Percentiles rank a stretch among this genome's conserved stretches.
phyloP scores from a whole-genome alignment of 23 red algal species.

The Agarophyton chilense region DNA sequence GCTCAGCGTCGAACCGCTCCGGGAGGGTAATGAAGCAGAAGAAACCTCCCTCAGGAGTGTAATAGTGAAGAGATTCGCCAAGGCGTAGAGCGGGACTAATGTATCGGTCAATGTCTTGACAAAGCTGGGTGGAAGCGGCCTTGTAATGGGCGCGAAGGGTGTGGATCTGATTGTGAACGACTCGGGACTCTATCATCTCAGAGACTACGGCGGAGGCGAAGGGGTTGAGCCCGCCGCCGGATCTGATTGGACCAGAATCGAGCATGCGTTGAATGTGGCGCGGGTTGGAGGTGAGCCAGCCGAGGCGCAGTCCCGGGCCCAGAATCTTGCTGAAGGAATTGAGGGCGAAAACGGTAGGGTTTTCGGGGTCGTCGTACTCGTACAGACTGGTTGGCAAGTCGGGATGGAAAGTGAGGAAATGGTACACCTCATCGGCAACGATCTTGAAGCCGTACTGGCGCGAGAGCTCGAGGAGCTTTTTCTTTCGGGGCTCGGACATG shows the following conservation, averaged over 20 bases:
- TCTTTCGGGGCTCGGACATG: slow-evolving; percentile 68
- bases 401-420: slow-evolving; percentile 57
- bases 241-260: slow-evolving; percentile 54
- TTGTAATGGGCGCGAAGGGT: slow-evolving; percentile 54
- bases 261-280: slow-evolving; percentile 59
- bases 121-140: slow-evolving; percentile 9
- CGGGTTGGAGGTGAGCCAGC: slow-evolving; percentile 73
- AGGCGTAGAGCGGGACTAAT: slow-evolving; percentile 32
- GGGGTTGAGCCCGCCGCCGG: slow-evolving; percentile 84
- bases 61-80: slow-evolving; percentile 21
- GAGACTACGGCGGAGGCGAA: slow-evolving; percentile 73
- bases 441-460: slow-evolving; percentile 86
- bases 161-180: slow-evolving; percentile 41
- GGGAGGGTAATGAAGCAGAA: slow-evolving; percentile 78
- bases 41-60: slow-evolving; percentile 74
- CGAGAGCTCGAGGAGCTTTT: slow-evolving; percentile 68
- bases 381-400: slow-evolving; percentile 51
- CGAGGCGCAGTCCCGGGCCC: slow-evolving; percentile 84
- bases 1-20: slow-evolving; percentile 52
- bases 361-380: slow-evolving; percentile 61
- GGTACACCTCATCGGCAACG: slow-evolving; percentile 85
- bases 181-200: slow-evolving; percentile 65
- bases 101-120: slow-evolving; percentile 61
- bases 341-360: slow-evolving; percentile 73
- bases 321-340: slow-evolving; percentile 88